Evolutionary conservation across 2,329 filamentous ascomycete species (phyloP), one percentile per base, ranked within the genome.

Genomic region (Colletotrichum camelliae): DNA sequence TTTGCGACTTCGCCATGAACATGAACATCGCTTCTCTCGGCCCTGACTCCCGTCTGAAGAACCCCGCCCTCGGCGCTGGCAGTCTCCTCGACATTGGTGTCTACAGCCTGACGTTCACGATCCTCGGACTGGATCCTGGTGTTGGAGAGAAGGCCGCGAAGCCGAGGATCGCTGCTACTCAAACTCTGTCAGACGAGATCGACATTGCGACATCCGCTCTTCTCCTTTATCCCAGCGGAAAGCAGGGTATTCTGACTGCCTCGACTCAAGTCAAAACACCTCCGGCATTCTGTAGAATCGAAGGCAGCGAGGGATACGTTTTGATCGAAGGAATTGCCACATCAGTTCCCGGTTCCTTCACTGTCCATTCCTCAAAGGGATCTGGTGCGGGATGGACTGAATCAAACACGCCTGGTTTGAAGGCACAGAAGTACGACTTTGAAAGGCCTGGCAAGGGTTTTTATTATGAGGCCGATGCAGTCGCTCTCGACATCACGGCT

Each of bases 401-500:
- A 10, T 75, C 77, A 3, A 4, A 27, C 24, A 72, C 62, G 4
- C 37, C 24, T 2, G 68, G 55, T 13, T 15, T 58, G 16, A 72
- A 70, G 37, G 74, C 62, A 61, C 81, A 84, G 79, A 83, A 80
- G 37, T 84, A 83, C 52, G 81, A 85, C 3, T 86, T 87, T 67
- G 81, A 83, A 33, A 80, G 80, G 8, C 81, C 81, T 0, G 85
- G 83, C 0, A 80, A 79, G 37, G 87, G 84, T 1, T 88, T 87
- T 67, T 86, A 82, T 79, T 89, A 80, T 80, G 88, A 90, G 75
- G 86, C 86, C 6, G 86, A 88, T 76, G 83, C 83, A 0, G 85
- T 85, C 4, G 87, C 87, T 0, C 37, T 82, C 7, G 85, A 87
- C 76, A 81, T 88, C 61, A 81, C 81, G 2, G 82, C 82, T 7